Evolutionary conservation across 257 asterid species (phyloP), one percentile per base, ranked within the genome.

Genomic region (Marsdenia floribunda): DNA sequence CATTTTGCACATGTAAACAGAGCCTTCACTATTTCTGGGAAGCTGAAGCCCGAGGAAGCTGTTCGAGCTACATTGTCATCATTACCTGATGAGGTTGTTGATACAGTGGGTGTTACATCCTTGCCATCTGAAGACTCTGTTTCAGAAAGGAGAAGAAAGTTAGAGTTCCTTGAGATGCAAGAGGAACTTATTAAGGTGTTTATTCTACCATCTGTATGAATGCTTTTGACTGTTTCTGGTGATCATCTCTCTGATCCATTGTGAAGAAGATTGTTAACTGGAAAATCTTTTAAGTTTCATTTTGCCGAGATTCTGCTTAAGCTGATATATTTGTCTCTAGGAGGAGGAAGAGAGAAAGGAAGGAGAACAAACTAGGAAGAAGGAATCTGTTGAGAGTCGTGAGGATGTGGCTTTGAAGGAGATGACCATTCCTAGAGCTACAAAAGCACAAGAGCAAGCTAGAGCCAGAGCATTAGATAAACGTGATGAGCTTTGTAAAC

Each of bases 41-140:
- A 80, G 80, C 26, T 89, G 86, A 89, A 80, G 80, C 97, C 91
- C 40, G 95, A 91, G 83, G 98, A 93, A 81, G 96, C 88, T 60
- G 96, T 91, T 75, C 87, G 78, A 72, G 96, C 96, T 77, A 91
- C 98, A 59, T 73, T 93, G 76, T 88, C 94, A 75, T 93, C 98
- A 4, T 90, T 93, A 47, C 98, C 98, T 68, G 98, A 90, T 82
- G 98, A 93, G 84, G 97, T 93, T 77, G 98, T 90, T 76, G 95
- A 91, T 79, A 89, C 94, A 37, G 91, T 93, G 75, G 97, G 96
- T 7, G 72, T 86, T 61, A 88, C 92, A 65, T 83, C 96, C 71
- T 84, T 92, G 85, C 96, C 96, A 44, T 88, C 97, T 79, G 97
- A 93, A 83, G 98, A 93, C 87, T 85, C 91, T 70, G 79, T 93